Evolutionary conservation across 495 filamentous ascomycete species (phyloP).

Genomic region (Penicillium cinerascens): DNA sequence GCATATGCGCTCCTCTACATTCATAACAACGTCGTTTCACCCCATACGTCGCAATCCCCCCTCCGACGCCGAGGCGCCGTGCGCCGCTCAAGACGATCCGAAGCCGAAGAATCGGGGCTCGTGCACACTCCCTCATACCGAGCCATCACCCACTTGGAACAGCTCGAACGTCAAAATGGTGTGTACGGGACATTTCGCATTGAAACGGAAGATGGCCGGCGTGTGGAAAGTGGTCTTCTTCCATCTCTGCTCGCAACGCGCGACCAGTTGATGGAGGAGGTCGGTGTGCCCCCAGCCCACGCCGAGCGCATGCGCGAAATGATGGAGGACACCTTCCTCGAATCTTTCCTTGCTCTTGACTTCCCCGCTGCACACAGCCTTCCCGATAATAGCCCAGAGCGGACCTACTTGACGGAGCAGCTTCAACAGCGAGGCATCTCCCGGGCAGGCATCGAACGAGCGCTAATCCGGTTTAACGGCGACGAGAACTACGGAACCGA

Average conservation of each 20-base stretch:
- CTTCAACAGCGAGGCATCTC: slow-evolving; percentile 43
- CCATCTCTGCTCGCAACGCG: slow-evolving; percentile 44
- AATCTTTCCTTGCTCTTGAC: slow-evolving; percentile 47
- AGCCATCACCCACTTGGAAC: slow-evolving; percentile 44
- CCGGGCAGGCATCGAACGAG: slow-evolving; percentile 38
- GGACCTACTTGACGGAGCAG: slow-evolving; percentile 40
- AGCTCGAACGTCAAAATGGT: slow-evolving; percentile 44
- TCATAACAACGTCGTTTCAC: slow-evolving; percentile 33
- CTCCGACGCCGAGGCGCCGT: slow-evolving; percentile 49
- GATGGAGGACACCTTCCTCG: slow-evolving; percentile 50
- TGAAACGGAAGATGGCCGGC: slow-evolving; percentile 45
- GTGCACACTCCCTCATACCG: slow-evolving; percentile 36
- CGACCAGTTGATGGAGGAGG: slow-evolving; percentile 45
- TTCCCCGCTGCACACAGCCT: slow-evolving; percentile 41
- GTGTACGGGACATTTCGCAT: slow-evolving; percentile 49
- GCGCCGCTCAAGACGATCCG: slow-evolving; percentile 37
- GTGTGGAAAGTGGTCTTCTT: slow-evolving; percentile 46
- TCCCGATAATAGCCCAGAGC: slow-evolving; percentile 28
- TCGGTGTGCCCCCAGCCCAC: slow-evolving; percentile 38
- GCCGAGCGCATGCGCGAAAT: slow-evolving; percentile 48
- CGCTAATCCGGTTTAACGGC: slow-evolving; percentile 39
- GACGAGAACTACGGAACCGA: slow-evolving; percentile 45
- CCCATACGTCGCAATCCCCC: slow-evolving; percentile 22
- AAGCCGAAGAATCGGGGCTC: slow-evolving; percentile 23
- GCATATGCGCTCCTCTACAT: slow-evolving; percentile 49